Conservation (phyloP, 1,284 basidiomycete genomes). For the Boletus semigastroideus region DNA sequence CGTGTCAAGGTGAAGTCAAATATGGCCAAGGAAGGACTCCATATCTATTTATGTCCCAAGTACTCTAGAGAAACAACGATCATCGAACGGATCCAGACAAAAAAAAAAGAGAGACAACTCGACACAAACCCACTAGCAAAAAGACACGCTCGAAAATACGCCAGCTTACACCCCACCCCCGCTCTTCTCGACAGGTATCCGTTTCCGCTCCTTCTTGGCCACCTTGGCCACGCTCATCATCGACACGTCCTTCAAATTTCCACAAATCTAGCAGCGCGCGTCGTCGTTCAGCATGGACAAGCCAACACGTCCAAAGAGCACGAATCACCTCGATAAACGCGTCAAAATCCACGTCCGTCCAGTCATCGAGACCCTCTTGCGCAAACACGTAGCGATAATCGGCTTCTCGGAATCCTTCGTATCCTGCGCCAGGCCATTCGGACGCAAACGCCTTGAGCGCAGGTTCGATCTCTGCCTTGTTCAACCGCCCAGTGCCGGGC, state of each 20-base stretch:
- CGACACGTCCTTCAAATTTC: conserved; percentile 77
- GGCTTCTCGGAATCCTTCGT: conserved; percentile 51
- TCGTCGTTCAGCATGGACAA: neutral
- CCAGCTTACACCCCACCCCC: conserved; percentile 70
- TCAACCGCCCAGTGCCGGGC: conserved; percentile 13
- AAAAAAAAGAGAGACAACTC: neutral
- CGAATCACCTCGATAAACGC: conserved; percentile 75
- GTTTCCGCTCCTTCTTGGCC: conserved; percentile 46
- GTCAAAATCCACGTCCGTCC: conserved; percentile 64
- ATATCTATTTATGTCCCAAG: too few species aligned
- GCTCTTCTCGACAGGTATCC: conserved; percentile 84
- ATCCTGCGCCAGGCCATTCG: conserved; percentile 48
- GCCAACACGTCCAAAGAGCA: neutral
- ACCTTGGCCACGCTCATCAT: conserved; percentile 48
- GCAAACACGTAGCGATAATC: conserved; percentile 73
- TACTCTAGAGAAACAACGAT: neutral
- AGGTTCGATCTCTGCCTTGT: conserved; percentile 35
- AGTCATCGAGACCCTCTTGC: conserved; percentile 67
- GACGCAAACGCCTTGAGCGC: conserved; percentile 39
- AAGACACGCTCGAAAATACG: neutral
- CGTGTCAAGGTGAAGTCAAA: too few species aligned
- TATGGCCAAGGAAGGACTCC: neutral
- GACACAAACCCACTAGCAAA: neutral
- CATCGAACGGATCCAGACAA: neutral
- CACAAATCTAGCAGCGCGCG: conserved; percentile 58